A percentile compares a stretch with the other conserved stretches of the same genome.
Conservation (phyloP, 352 stramenopile species). For the Globisporangium cederbergense region DNA sequence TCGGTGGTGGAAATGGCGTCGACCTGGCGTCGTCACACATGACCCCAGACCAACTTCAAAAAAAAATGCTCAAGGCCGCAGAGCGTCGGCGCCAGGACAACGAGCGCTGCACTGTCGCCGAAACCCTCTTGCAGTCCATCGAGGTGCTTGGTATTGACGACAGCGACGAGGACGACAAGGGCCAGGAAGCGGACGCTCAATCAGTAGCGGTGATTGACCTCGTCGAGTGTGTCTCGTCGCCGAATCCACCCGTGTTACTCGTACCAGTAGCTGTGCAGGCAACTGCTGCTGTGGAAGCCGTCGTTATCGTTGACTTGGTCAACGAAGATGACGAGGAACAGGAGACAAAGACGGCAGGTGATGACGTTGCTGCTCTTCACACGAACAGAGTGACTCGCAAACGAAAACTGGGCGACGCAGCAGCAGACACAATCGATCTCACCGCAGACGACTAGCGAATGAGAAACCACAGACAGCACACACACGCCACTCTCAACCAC, state of each 20-base stretch:
- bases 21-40: not conserved
- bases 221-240: not conserved
- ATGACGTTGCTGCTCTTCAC: not conserved
- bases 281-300: not conserved
- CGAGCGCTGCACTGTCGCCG: slow-evolving; percentile 21
- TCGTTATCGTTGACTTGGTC: slow-evolving; percentile 19
- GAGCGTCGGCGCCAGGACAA: slow-evolving; percentile 48
- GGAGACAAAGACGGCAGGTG: not conserved
- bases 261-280: not conserved
- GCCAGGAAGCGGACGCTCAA: not conserved
- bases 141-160: slow-evolving; percentile 50
- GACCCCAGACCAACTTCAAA: slow-evolving; percentile 17
- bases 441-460: slow-evolving; percentile 16
- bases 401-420: not conserved
- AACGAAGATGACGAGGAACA: slow-evolving; percentile 14
- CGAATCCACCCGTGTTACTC: not conserved
- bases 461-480: not conserved
- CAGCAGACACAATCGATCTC: slow-evolving; percentile 26
- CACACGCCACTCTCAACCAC: not conserved
- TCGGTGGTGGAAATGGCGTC: not conserved
- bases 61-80: slow-evolving; percentile 46
- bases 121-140: slow-evolving; percentile 19
- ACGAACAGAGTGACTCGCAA: not conserved
- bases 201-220: not conserved
- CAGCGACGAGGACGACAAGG: slow-evolving; percentile 36